Base-by-base conservation (phyloP, 805 yeast genomes). In the Tetrapisispora namnaoensis region DNA sequence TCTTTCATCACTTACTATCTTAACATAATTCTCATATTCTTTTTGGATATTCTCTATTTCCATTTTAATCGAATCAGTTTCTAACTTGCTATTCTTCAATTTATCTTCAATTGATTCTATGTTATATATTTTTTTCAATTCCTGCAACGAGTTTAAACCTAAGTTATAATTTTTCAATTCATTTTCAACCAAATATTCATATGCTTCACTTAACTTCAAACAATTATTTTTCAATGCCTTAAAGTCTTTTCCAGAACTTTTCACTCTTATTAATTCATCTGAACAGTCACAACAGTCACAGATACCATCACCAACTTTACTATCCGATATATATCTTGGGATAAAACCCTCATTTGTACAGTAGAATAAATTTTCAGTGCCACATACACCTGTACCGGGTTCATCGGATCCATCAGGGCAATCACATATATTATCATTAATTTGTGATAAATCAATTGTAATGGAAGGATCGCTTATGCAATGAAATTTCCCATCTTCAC, bases 251-350 rank as follows among this genome's bases (percentile, higher is more conserved):
- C 17, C 14, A 14, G 24, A 10, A 3, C 9, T 17, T 20, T 30
- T 5, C 13, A 30, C 2, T 30, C 44, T 42, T 4, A 30, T 47
- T 49, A 32, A 63, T 63, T 93, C 99, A 66, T 93, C 99, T 1
- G 88, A 76, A 9, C 99, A 98, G 67, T 93, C 99, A 67, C 99
- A 93, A 66, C 99, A 93, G 62, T 93, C 99, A 69, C 99, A 93
- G 2, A 83, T 80, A 0, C 97, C 97, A 66, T 93, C 99, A 57
- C 83, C 80, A 17, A 93, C 85, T 50, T 80, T 75, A 57, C 71
- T 78, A 8, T 81, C 74, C 5, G 88, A 83, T 14, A 93, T 74
- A 53, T 71, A 77, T 10, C 73, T 71, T 0, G 89, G 78, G 4
- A 73, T 58, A 55, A 78, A 83, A 3, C 96, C 95, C 45, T 74